Evolutionary conservation across 1,139 yeast species (phyloP), one percentile per base, ranked within the genome.

Genomic region (Magnusiomyces paraingens): DNA sequence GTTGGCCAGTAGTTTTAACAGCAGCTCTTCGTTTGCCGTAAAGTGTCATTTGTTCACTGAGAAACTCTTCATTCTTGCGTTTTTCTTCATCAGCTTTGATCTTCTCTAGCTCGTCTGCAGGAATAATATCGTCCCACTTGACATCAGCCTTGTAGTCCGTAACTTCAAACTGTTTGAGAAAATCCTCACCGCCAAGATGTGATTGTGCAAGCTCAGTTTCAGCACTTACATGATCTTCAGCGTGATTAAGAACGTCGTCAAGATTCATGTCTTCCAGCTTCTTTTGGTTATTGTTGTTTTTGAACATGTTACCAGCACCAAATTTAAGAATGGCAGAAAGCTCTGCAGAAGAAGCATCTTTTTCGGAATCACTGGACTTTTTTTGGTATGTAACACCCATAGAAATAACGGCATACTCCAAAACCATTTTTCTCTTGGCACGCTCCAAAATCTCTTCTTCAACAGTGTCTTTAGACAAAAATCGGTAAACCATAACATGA

Each of bases 71-170:
- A 62, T 93, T 97, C 47, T 84, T 81, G 53, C 87, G 80, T 67
- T 83, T 83, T 75, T 86, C 85, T 65, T 93, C 99, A 57, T 90
- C 96, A 59, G 87, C 96, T 68, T 94, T 93, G 65, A 94, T 78
- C 67, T 87, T 87, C 55, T 82, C 80, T 58, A 94, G 77, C 69
- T 94, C 99, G 52, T 89, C 96, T 60, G 89, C 94, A 0, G 99
- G 99, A 64, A 94, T 94, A 63, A 94, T 94, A 69, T 94, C 99
- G 72, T 94, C 99, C 99, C 99, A 94, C 61, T 90, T 95, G 57
- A 93, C 90, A 69, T 94, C 98, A 0, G 99, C 98, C 71, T 94
- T 94, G 70, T 91, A 94, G 70, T 94, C 99, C 0, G 99, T 94
- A 54, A 94, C 99, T 70, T 94, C 99, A 70, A 94, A 94, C 70